Conservation (phyloP, 139 green algal genomes). For the Picochlorum sp. region DNA sequence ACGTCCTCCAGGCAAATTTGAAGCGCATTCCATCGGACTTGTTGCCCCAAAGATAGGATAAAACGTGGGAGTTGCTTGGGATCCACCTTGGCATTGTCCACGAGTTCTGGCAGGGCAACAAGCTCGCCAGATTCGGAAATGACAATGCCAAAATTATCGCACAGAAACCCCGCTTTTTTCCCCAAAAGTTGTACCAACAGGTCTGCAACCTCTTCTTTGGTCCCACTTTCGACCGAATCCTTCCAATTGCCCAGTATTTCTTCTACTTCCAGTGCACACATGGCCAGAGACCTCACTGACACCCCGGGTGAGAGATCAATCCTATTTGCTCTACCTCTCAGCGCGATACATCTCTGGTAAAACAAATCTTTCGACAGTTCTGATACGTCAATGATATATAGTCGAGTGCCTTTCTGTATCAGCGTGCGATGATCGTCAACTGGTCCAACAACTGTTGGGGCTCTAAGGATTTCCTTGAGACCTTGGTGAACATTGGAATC, state of each 20-base stretch:
- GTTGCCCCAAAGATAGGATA: constrained; percentile 54
- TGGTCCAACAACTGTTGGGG: constrained; percentile 75
- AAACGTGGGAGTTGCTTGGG: constrained; percentile 51
- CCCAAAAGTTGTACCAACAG: constrained; percentile 47
- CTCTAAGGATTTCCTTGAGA: constrained; percentile 55
- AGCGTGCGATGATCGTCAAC: constrained; percentile 52
- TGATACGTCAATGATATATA: constrained; percentile 73
- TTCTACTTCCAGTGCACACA: constrained; percentile 55
- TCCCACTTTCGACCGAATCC: constrained; percentile 30
- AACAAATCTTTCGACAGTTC: constrained; percentile 67
- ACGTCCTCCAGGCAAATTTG: constrained; percentile 42
- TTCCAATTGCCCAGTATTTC: constrained; percentile 52
- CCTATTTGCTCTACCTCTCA: constrained; percentile 28
- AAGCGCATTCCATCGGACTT: constrained; percentile 67
- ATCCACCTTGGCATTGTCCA: constrained; percentile 44
- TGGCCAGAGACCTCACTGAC: constrained; percentile 43
- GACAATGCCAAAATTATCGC: constrained; percentile 51
- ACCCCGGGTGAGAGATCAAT: constrained; percentile 44
- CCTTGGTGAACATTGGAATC: constrained; percentile 34
- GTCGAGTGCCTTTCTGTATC: constrained; percentile 70
- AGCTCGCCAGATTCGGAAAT: constrained; percentile 43
- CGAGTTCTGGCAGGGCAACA: constrained; percentile 46
- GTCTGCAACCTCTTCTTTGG: constrained; percentile 49
- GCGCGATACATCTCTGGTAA: constrained; percentile 69
- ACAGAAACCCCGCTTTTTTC: constrained; percentile 59